Evolutionary conservation across 192 early-diverging fungal species (phyloP).

Genomic region (Martensiomyces pterosporus): DNA sequence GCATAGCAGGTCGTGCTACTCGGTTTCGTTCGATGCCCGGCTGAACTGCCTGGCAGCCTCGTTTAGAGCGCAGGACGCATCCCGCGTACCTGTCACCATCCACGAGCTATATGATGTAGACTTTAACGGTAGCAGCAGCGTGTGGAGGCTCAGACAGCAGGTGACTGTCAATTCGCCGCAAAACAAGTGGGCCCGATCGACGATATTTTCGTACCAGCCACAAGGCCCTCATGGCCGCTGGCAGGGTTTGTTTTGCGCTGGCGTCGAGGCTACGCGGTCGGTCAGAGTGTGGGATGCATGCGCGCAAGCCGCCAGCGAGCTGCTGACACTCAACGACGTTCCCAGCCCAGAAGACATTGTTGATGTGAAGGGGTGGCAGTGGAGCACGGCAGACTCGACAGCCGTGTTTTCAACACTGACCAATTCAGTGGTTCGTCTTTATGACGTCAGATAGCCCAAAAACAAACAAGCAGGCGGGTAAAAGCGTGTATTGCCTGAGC

Average conservation of each 20-base stretch:
- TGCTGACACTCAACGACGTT: conserved; percentile 11
- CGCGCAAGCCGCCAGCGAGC: neutral
- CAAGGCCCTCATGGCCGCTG: neutral
- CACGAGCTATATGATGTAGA: conserved; percentile 26
- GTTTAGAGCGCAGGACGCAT: conserved; percentile 8
- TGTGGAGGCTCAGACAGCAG: conserved; percentile 3
- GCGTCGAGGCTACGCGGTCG: conserved; percentile 18
- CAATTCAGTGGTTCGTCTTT: conserved; percentile 24
- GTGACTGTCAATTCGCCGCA: conserved; percentile 22
- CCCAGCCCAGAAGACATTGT: conserved; percentile 17
- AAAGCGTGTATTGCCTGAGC: no score
- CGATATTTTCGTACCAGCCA: conserved; percentile 21
- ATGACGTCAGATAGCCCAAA: conserved; percentile 15
- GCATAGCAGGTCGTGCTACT: conserved; percentile 11
- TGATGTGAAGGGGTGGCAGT: conserved; percentile 31
- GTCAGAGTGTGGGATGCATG: conserved; percentile 18
- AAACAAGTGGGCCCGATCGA: conserved; percentile 20
- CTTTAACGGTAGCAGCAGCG: neutral
- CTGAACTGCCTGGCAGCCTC: conserved; percentile 22
- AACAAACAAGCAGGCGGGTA: no score
- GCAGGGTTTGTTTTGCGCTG: conserved; percentile 29
- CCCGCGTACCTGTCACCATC: conserved; percentile 1
- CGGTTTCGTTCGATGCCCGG: conserved; percentile 13
- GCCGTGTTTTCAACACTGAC: conserved; percentile 27
- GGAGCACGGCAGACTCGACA: neutral